A percentile compares a stretch with the other conserved stretches of the same genome.
These are phyloP conservation scores for Lyophyllum shimeji DNA, from an alignment of 768 basidiomycete genomes.

Conservation along the genomic window DNA sequence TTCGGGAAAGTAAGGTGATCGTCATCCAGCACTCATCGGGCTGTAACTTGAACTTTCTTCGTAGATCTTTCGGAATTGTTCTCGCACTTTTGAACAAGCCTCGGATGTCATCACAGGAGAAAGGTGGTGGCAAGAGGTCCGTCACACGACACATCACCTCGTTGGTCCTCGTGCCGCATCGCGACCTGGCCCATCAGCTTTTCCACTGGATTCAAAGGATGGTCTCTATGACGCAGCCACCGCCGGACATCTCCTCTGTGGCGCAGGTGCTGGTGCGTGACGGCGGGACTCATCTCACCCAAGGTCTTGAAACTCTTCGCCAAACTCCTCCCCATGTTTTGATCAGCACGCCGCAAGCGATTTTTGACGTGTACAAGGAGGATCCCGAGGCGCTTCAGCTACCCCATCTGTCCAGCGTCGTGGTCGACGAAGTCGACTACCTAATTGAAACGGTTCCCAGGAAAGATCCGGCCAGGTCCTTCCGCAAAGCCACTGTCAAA, in stretches of 20 bases:
- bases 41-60: background rate
- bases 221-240: constrained; percentile 28
- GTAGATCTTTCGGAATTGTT: constrained; percentile 71
- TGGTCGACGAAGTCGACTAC: constrained; percentile 78
- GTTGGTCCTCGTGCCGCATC: constrained; percentile 70
- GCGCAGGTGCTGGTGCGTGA: constrained; percentile 66
- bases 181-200: constrained; percentile 69
- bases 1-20: constrained; percentile 66
- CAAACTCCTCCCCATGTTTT: constrained; percentile 61
- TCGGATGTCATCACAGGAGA: constrained; percentile 27
- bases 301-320: constrained; percentile 37
- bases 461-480: constrained; percentile 38
- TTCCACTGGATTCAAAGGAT: constrained; percentile 63
- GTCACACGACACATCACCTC: constrained; percentile 41
- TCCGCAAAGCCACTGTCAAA: constrained; percentile 33
- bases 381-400: constrained; percentile 46
- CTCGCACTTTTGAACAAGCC: constrained; percentile 64
- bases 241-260: constrained; percentile 39
- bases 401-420: constrained; percentile 50
- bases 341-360: constrained; percentile 69
- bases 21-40: constrained; percentile 4
- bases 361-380: constrained; percentile 52
- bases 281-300: constrained; percentile 35
- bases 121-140: constrained; percentile 18
- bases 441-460: constrained; percentile 55